Base-by-base conservation (phyloP, 257 asterid species). In the Plantago ovata region DNA sequence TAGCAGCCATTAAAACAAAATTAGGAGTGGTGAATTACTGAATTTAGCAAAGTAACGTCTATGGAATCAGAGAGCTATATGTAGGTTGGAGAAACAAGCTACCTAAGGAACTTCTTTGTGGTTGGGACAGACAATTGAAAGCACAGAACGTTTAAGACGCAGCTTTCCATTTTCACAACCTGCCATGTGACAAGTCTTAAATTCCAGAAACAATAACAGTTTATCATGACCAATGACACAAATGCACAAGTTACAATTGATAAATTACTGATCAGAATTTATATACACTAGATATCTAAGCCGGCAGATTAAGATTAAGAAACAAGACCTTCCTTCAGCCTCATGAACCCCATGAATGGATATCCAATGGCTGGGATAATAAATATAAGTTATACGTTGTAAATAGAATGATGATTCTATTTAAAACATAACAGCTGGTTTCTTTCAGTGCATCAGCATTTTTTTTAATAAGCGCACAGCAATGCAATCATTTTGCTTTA, bases 41-140 rank as follows among this genome's bases (percentile, higher is more conserved):
- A 63, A 53, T 22, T 59, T 56, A 46, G 61, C 14, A 38, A 45
- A 24, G 44, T 19, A 36, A 56, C 23, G 60, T 45, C 1, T 11
- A 20, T 50, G 13, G n/a, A 12, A 23, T 12, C 36, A 8, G 56
- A 12, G n/a, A 50, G 28, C 13, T 36, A 33, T 12, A 33, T 12
- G 44, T 28, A 53, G 11, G 24, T 23, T 24, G 13, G 59, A n/a
- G 13, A 53, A 42, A 28, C 43, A 24, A 24, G 1, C 60, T 78
- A 89, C 99, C 99, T 86, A 9, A 94, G 99, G 85, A 94, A 89
- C 75, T 83, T 94, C 73, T 94, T 89, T 9, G 90, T 73, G 47
- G 96, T 94, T 32, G 99, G 99, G 65, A 76, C 77, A 49, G 95
- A 80, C 54, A 94, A 63, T 62, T 77, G 96, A 75, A 89, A 94